These are phyloP conservation scores for Pythium coloratum DNA, from an alignment of 352 stramenopile genomes.

Conservation along the genomic window DNA sequence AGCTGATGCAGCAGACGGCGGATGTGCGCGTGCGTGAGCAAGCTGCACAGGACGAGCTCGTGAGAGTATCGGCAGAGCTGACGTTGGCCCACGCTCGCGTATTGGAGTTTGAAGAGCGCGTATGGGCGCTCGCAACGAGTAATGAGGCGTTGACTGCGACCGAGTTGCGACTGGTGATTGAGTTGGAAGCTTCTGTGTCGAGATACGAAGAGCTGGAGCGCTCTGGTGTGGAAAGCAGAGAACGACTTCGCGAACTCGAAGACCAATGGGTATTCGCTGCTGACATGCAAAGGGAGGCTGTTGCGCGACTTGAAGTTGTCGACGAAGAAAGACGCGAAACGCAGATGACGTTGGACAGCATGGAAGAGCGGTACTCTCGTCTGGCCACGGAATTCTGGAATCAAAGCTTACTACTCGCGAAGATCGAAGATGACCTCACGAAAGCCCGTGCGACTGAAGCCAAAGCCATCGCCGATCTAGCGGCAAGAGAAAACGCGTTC, in stretches of 20 bases:
- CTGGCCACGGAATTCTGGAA: conserved; percentile 23
- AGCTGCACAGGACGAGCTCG: background rate
- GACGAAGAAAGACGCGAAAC: conserved; percentile 22
- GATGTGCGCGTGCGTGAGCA: background rate
- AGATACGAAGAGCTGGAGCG: background rate
- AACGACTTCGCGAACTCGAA: conserved; percentile 8
- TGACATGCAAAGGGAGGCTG: conserved; percentile 20
- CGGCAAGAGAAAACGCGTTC: conserved; percentile 17
- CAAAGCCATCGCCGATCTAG: conserved; percentile 3
- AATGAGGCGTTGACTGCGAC: background rate
- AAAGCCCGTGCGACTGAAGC: conserved; percentile 5
- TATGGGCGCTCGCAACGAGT: conserved; percentile 1
- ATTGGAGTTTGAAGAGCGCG: background rate
- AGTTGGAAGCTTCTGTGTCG: background rate
- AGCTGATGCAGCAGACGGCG: conserved; percentile 5
- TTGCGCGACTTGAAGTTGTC: conserved; percentile 19
- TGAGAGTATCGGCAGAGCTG: background rate
- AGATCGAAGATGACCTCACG: conserved; percentile 19
- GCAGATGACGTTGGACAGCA: background rate
- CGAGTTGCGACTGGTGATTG: background rate
- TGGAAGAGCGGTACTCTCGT: conserved; percentile 19
- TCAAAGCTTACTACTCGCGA: conserved; percentile 15
- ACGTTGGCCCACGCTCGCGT: background rate
- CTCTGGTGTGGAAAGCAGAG: background rate
- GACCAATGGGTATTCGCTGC: conserved; percentile 12